phyloP scores from a whole-genome alignment of 805 yeast genomes.

The Wickerhamiella nectarea region DNA sequence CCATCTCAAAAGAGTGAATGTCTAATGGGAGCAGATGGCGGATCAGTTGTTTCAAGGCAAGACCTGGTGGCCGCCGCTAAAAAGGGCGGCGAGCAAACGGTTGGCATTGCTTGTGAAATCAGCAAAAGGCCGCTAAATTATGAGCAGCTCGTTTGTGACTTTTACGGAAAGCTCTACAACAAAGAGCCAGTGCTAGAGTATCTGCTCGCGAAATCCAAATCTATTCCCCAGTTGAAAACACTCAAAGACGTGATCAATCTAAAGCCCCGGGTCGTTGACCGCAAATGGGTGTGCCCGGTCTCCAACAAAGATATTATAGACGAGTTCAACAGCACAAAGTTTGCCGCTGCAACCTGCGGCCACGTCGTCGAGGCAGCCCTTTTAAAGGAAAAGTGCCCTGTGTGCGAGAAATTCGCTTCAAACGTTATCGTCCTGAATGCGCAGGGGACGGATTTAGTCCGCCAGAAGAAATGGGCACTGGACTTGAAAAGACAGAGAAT shows the following conservation, averaged over 20 bases:
- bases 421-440: constrained; percentile 29
- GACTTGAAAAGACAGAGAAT: constrained; percentile 19
- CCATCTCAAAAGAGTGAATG: neutral
- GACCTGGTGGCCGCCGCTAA: neutral
- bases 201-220: constrained; percentile 28
- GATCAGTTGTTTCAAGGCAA: constrained; percentile 27
- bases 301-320: constrained; percentile 25
- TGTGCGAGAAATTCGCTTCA: constrained; percentile 27
- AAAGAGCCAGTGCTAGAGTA: constrained; percentile 50
- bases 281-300: constrained; percentile 29
- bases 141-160: constrained; percentile 48
- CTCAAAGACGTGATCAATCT: constrained; percentile 35
- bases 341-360: constrained; percentile 34
- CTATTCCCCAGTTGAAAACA: constrained; percentile 24
- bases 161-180: constrained; percentile 48
- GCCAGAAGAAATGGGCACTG: constrained; percentile 20
- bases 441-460: constrained; percentile 22
- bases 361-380: constrained; percentile 21
- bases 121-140: constrained; percentile 31
- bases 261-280: constrained; percentile 23
- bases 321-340: constrained; percentile 27
- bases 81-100: neutral
- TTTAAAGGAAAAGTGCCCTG: constrained; percentile 19
- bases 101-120: constrained; percentile 32
- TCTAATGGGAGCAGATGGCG: constrained; percentile 44